Conservation (phyloP, 2,329 filamentous ascomycete species). For the Tolypocladium tundrense region DNA sequence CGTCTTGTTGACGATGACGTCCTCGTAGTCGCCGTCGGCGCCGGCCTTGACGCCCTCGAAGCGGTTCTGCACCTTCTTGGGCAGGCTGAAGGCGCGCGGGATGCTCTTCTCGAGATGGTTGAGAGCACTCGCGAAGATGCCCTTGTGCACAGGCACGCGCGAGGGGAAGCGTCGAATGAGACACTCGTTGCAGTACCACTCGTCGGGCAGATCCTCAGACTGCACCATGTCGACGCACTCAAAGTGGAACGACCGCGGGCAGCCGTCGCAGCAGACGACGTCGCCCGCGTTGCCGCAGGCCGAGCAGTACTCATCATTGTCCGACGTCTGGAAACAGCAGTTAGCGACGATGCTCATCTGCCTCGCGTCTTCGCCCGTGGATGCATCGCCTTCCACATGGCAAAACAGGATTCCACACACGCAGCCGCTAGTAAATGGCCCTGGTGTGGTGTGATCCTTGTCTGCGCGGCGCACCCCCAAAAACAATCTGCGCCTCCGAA, state of each 20-base stretch:
- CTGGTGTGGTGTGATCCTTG: constrained; percentile 2
- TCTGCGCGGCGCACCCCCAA: constrained; percentile 2
- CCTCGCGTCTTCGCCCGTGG: not conserved
- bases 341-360: constrained; percentile 16
- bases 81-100: constrained; percentile 62
- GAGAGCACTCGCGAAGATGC: constrained; percentile 53
- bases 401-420: constrained; percentile 1
- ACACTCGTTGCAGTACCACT: constrained; percentile 80
- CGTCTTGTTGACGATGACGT: constrained; percentile 48
- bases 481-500: not conserved
- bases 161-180: constrained; percentile 38
- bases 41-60: constrained; percentile 75
- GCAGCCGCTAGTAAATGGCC: constrained; percentile 2
- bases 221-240: constrained; percentile 76
- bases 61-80: constrained; percentile 57
- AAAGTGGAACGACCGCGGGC: constrained; percentile 82
- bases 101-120: constrained; percentile 57
- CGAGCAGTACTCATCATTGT: constrained; percentile 86
- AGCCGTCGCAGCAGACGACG: constrained; percentile 89
- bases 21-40: constrained; percentile 70
- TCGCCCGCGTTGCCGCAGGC: constrained; percentile 76
- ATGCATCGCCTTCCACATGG: not conserved
- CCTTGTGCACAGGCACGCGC: constrained; percentile 35
- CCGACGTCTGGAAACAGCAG: constrained; percentile 24
- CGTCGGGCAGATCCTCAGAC: constrained; percentile 54